Evolutionary conservation across 2,329 filamentous ascomycete species (phyloP).

Genomic region (Ceratocystis eucalypticola): DNA sequence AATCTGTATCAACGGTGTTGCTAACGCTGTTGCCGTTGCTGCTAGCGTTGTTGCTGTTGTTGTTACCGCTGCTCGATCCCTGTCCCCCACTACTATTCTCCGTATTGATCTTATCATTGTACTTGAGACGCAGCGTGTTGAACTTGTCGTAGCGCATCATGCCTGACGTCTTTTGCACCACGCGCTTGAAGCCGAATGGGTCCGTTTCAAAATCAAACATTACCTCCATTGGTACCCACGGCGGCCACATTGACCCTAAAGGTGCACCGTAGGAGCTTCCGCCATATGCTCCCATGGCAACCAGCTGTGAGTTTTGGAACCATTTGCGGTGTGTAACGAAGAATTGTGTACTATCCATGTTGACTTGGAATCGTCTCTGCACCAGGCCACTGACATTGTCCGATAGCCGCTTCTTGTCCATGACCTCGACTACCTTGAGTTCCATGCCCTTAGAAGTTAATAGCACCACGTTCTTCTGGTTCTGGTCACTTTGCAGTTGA

Average conservation of each 20-base stretch:
- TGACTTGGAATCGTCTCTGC: slow-evolving; percentile 81
- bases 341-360: slow-evolving; percentile 96
- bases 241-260: slow-evolving; percentile 79
- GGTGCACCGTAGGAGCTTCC: slow-evolving; percentile 85
- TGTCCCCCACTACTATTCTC: slow-evolving; percentile 32
- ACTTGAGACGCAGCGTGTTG: slow-evolving; percentile 92
- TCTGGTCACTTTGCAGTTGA: slow-evolving; percentile 96
- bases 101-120: slow-evolving; percentile 79
- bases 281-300: slow-evolving; percentile 67
- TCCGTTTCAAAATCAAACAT: slow-evolving; percentile 94
- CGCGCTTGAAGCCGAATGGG: slow-evolving; percentile 93
- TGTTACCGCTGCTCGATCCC: not conserved
- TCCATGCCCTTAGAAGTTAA: slow-evolving; percentile 97
- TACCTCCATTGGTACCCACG: slow-evolving; percentile 95
- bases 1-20: not conserved
- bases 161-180: slow-evolving; percentile 92
- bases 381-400: slow-evolving; percentile 92
- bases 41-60: not conserved
- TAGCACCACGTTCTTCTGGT: slow-evolving; percentile 90
- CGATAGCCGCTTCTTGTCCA: slow-evolving; percentile 86
- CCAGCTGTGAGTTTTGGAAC: slow-evolving; percentile 59
- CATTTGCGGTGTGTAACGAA: slow-evolving; percentile 93
- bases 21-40: not conserved
- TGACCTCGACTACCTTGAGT: slow-evolving; percentile 90
- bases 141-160: slow-evolving; percentile 94